Base-by-base conservation (phyloP, 495 filamentous ascomycete genomes). In the Hypoxylon crocopeplum region DNA sequence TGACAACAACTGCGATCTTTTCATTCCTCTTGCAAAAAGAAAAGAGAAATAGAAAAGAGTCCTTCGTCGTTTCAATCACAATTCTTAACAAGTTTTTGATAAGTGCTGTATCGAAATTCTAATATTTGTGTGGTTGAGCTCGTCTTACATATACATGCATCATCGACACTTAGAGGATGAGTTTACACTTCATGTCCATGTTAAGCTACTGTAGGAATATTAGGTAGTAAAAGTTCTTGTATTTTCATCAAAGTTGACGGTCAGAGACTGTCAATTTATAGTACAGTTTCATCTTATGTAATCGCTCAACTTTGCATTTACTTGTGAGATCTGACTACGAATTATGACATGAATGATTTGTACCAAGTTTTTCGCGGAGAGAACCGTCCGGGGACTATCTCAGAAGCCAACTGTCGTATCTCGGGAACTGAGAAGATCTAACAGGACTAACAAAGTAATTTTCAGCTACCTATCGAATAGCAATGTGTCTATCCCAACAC, bases 11-110 rank as follows among this genome's bases (percentile, higher is more conserved):
- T 21, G 54, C 27, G 44, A 36, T 48, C 55, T 50, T 11, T 62
- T 16, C 61, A 68, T 65, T 51, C 42, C 49, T 57, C 49, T 5
- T 4, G 8, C 16, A 36, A 13, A n/a, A n/a, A 10, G 5, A 24
- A 12, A 8, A 30, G 7, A 29, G 6, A 19, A 12, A 38, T 1
- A 6, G 13, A 30, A 29, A n/a, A 8, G 21, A 2, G 7, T 24
- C 2, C 22, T 44, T 45, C 13, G 15, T 33, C 11, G 20, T 24
- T 3, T n/a, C 12, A 25, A 3, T 7, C 24, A 13, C n/a, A 13
- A 16, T 13, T 37, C 13, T 15, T 13, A 5, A 3, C 13, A 11
- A 8, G 21, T 2, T 4, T 1, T 25, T 22, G 1, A 13, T 24
- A 24, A 11, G 19, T 41, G 1, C n/a, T n/a, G n/a, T n/a, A n/a